Evolutionary conservation across 1,284 basidiomycete species (phyloP).

Genomic region (Microstroma glucosiphilum): DNA sequence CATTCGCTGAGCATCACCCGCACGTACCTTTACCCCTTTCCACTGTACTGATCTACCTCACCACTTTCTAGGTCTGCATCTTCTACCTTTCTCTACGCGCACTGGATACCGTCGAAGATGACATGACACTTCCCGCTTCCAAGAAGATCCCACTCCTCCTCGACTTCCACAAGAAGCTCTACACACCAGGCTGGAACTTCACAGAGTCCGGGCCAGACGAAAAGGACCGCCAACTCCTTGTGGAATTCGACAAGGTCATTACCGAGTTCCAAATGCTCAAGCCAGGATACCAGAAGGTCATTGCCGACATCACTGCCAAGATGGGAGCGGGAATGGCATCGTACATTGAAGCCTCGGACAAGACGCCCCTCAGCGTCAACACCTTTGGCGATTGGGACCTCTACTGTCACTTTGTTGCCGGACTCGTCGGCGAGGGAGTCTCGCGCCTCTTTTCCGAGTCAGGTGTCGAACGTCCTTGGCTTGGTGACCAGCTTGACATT

Average conservation of each 20-base stretch:
- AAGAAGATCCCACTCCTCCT: conserved; percentile 81
- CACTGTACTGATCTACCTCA: no score
- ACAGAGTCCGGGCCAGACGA: conserved; percentile 75
- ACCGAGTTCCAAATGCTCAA: conserved; percentile 65
- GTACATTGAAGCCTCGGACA: conserved; percentile 55
- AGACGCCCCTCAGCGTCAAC: conserved; percentile 26
- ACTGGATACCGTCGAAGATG: conserved; percentile 94
- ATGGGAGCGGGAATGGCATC: conserved; percentile 96
- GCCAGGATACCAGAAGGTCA: conserved; percentile 64
- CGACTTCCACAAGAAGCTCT: conserved; percentile 72
- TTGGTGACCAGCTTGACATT: conserved; percentile 76
- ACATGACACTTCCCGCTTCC: conserved; percentile 86
- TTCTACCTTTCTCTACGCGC: conserved; percentile 92
- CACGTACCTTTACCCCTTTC: not conserved
- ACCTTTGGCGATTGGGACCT: conserved; percentile 74
- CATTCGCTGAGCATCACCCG: no score
- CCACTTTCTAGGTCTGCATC: conserved; percentile 60
- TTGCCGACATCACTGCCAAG: conserved; percentile 62
- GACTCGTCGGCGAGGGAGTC: conserved; percentile 92
- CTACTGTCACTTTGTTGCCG: conserved; percentile 98
- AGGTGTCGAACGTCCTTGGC: conserved; percentile 70
- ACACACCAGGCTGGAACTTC: conserved; percentile 83
- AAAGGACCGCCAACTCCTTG: conserved; percentile 79
- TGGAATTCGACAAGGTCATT: conserved; percentile 78
- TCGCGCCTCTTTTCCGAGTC: conserved; percentile 84